These are phyloP conservation scores for Psophocarpus tetragonolobus DNA, from an alignment of 306 rosid genomes.

Conservation along the genomic window DNA sequence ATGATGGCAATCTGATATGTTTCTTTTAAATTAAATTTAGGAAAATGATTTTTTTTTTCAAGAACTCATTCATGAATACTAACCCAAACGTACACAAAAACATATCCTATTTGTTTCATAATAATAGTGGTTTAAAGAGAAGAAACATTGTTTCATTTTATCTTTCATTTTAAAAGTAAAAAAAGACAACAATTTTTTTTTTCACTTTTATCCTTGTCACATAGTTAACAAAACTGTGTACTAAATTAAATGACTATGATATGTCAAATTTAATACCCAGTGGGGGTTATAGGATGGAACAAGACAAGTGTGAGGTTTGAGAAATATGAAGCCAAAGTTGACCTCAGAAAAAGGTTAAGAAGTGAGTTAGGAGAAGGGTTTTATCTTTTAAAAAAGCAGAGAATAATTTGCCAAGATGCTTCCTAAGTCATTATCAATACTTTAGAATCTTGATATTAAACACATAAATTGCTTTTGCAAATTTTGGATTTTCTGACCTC, in stretches of 20 bases:
- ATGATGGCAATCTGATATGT: background rate
- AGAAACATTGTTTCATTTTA: background rate
- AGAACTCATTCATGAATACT: background rate
- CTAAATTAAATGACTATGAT: background rate
- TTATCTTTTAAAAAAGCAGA: background rate
- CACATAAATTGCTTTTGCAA: background rate
- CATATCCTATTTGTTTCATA: background rate
- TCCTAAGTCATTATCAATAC: background rate
- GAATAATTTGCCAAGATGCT: background rate
- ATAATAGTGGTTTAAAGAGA: background rate
- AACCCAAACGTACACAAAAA: background rate
- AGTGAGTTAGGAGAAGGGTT: background rate
- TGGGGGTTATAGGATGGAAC: too few species aligned
- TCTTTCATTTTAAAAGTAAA: background rate
- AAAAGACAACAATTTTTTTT: background rate
- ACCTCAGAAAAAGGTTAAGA: background rate
- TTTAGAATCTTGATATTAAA: constrained; percentile 3
- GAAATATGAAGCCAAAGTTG: background rate
- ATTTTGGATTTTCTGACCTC: background rate
- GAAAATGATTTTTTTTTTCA: background rate
- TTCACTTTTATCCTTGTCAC: background rate
- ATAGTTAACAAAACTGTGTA: background rate
- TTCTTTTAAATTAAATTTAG: background rate
- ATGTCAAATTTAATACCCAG: too few species aligned
- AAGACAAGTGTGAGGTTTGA: background rate